phyloP scores from a whole-genome alignment of 495 filamentous ascomycete species.

The Neurospora terricola region DNA sequence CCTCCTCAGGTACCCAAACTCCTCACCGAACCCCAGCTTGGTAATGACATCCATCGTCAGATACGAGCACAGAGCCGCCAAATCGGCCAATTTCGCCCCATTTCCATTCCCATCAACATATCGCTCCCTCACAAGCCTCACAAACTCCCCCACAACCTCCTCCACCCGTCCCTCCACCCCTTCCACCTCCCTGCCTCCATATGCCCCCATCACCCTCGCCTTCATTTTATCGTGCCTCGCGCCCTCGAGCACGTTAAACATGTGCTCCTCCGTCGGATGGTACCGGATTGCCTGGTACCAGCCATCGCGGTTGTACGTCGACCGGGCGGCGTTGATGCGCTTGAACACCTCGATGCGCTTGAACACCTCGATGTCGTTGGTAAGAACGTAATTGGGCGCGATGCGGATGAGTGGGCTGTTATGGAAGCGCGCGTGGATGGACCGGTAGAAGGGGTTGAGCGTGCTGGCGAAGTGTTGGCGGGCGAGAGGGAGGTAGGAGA shows the following conservation, averaged over 20 bases:
- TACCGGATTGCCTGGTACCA: constrained; percentile 24
- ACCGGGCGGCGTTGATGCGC: constrained; percentile 19
- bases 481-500: constrained; percentile 8
- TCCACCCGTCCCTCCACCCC: background rate
- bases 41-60: constrained; percentile 40
- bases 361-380: constrained; percentile 29
- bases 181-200: constrained; percentile 28
- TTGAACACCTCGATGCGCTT: constrained; percentile 22
- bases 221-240: constrained; percentile 16
- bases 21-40: constrained; percentile 37
- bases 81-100: background rate
- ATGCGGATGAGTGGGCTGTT: constrained; percentile 21
- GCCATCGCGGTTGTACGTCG: constrained; percentile 14
- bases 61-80: constrained; percentile 15
- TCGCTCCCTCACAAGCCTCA: background rate
- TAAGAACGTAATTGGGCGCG: constrained; percentile 25
- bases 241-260: constrained; percentile 19
- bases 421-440: constrained; percentile 1
- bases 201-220: constrained; percentile 23
- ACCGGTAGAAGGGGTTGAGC: constrained; percentile 1
- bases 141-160: background rate
- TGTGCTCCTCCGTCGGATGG: constrained; percentile 24
- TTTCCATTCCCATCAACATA: background rate
- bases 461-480: background rate
- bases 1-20: constrained; percentile 24